Conservation (phyloP, 345 rosid species). For the Corymbia maculata region DNA sequence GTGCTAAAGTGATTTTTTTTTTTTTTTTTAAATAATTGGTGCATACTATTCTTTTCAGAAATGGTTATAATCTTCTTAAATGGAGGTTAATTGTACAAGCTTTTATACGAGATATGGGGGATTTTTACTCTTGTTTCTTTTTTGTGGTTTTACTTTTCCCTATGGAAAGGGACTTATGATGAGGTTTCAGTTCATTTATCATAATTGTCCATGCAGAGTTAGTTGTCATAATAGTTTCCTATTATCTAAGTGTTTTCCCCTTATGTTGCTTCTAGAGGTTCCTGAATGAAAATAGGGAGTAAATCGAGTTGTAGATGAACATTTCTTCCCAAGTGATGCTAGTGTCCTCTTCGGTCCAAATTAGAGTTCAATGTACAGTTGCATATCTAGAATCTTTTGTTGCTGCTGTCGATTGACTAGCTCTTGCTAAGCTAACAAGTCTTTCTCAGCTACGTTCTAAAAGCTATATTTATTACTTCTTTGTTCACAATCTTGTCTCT, state of each 20-base stretch:
- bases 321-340: not conserved
- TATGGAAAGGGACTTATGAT: not conserved
- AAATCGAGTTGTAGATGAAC: not conserved
- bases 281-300: not conserved
- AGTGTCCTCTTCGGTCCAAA: not conserved
- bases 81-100: not conserved
- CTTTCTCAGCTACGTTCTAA: not conserved
- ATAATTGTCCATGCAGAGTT: not conserved
- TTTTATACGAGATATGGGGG: not conserved
- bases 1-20: not conserved
- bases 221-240: not conserved
- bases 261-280: not conserved
- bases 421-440: not conserved
- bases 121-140: not conserved
- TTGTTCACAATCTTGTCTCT: not conserved
- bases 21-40: not conserved
- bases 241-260: not conserved
- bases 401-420: not conserved
- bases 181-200: not conserved
- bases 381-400: not conserved
- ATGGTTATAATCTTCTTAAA: not conserved
- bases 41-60: not conserved
- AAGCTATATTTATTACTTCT: not conserved
- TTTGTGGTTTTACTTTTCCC: not conserved
- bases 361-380: not conserved